phyloP scores from a whole-genome alignment of 768 basidiomycete species.

The Hysterangium stoloniferum region DNA sequence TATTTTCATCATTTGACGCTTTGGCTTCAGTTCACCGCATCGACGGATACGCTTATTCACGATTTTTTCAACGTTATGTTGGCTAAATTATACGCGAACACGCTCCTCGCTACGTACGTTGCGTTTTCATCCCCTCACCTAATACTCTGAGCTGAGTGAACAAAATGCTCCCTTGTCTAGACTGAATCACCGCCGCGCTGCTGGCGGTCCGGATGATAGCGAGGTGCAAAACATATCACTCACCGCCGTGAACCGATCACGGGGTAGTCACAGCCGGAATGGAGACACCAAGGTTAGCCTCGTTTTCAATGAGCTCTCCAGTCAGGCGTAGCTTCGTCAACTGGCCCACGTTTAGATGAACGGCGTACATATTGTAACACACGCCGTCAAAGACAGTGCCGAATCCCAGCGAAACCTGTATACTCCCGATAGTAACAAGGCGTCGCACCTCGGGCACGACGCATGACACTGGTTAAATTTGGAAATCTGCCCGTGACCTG shows the following conservation, averaged over 20 bases:
- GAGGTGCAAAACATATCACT: neutral
- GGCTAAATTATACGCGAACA: neutral
- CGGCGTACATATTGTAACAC: neutral
- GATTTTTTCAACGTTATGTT: constrained; percentile 2
- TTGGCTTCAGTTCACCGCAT: neutral
- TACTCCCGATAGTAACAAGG: no score
- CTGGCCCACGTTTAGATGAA: neutral
- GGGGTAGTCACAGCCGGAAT: neutral
- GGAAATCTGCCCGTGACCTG: no score
- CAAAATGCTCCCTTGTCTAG: neutral
- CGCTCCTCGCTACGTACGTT: neutral
- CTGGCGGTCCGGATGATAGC: neutral
- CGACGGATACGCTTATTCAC: neutral
- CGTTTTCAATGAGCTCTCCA: neutral
- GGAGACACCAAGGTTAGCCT: neutral
- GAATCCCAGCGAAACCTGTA: no score
- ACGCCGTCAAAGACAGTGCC: neutral
- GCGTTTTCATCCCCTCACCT: neutral
- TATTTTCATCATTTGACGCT: neutral
- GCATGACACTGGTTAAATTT: no score
- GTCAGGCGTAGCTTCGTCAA: no score
- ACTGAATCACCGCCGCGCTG: neutral
- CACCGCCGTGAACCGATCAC: neutral
- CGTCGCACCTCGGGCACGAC: no score
- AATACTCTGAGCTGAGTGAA: no score